These are phyloP conservation scores for Blastobotrys arbuscula DNA, from an alignment of 1,139 yeast species.

Conservation along the genomic window DNA sequence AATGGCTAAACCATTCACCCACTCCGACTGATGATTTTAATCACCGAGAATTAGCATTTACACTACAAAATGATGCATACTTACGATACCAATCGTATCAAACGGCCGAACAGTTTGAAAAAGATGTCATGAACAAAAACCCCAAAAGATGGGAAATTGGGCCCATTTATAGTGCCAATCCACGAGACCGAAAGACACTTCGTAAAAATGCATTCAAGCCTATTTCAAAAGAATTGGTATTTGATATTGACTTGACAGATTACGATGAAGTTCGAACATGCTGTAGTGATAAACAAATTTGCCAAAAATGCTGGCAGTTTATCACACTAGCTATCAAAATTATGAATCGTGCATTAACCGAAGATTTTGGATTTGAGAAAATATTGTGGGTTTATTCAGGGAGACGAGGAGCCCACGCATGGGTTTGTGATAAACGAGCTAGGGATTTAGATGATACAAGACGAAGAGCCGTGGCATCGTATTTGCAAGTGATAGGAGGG, in stretches of 20 bases:
- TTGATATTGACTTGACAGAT: slow-evolving; percentile 97
- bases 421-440: slow-evolving; percentile 89
- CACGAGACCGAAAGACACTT: slow-evolving; percentile 74
- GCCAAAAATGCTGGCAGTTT: slow-evolving; percentile 90
- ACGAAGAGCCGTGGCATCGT: slow-evolving; percentile 75
- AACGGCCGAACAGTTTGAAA: slow-evolving; percentile 65
- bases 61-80: slow-evolving; percentile 51
- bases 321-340: slow-evolving; percentile 82
- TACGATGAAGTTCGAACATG: slow-evolving; percentile 93
- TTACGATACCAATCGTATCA: slow-evolving; percentile 80
- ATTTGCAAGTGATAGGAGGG: slow-evolving; percentile 68
- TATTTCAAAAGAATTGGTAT: slow-evolving; percentile 76
- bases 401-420: slow-evolving; percentile 98
- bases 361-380: slow-evolving; percentile 86
- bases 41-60: slow-evolving; percentile 91
- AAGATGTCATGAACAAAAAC: slow-evolving; percentile 61
- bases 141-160: slow-evolving; percentile 96
- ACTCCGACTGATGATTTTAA: slow-evolving; percentile 59
- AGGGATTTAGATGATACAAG: slow-evolving; percentile 64
- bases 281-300: slow-evolving; percentile 79
- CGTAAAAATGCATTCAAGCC: slow-evolving; percentile 80
- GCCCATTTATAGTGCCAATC: slow-evolving; percentile 82
- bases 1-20: slow-evolving; percentile 86
- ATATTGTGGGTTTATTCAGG: slow-evolving; percentile 96
- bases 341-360: slow-evolving; percentile 62